Evolutionary conservation across 2,329 filamentous ascomycete genomes (phyloP), one percentile per base, ranked within the genome.

Genomic region (Ophiocordyceps australis): DNA sequence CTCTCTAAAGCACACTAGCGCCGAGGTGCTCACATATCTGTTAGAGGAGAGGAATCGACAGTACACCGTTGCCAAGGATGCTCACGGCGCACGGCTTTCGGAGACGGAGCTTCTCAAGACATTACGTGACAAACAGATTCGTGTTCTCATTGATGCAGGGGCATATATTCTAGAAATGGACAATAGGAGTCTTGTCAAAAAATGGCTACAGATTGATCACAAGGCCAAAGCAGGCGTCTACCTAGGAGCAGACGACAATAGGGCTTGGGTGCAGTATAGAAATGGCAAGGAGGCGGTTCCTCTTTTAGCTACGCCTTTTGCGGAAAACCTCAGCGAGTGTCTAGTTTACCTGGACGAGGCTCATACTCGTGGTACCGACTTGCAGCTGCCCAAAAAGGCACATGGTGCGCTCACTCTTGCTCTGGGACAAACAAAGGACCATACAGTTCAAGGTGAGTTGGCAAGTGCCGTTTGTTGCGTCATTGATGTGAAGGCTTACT

Each of bases 81-180:
- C 37, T 4, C 10, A 14, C 7, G 13, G 13, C 12, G 9, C 15
- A 8, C 26, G 21, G 12, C 22, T 28, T 14, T 15, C 21, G 23
- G 0, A 48, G 43, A 1, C 48, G 34, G 7, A 57, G 55, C 0
- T 38, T 63, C 13, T 49, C 49, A 0, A 67, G 72, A 27, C 11
- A 36, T 42, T 74, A 0, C 32, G 19, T 1, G 23, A 33, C 0
- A 32, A 29, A 0, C 24, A 35, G 0, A 68, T 72, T 9, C 49
- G 54, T 0, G 51, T 77, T 0, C 46, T 78, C 0, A 69, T 78
- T 1, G 72, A 77, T 38, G 63, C 68, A 0, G 73, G 73, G 0
- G 71, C 73, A 0, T 62, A 68, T 10, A 65, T 77, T 10, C 40
- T 77, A 0, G 72, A 77, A 35, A 63, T 68, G 49, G 52, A 59